Evolutionary conservation across 2,329 filamentous ascomycete species (phyloP), one percentile per base, ranked within the genome.

Genomic region (Alternaria triticina): DNA sequence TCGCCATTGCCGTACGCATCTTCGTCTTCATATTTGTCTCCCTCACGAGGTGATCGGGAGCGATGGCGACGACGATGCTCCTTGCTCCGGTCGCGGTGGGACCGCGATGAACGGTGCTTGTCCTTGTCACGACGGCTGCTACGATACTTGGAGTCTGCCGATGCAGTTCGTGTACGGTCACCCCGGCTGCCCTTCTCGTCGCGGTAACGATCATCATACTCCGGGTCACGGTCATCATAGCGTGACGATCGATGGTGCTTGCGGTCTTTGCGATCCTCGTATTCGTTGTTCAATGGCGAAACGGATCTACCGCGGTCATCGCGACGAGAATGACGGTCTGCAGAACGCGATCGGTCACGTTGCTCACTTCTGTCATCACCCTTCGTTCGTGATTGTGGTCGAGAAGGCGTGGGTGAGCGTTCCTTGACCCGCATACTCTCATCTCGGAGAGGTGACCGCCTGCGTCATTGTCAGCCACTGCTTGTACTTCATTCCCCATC

Each of bases 141-240:
- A 65, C 88, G 87, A 70, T 89, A 87, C 67, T 85, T 87, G 40
- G 80, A 80, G 10, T 88, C 87, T 1, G 86, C 87, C 3, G 91
- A 93, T 6, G 85, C 84, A 6, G 91, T 92, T 61, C 90, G 85
- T 1, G 90, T 89, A 51, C 87, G 85, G 51, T 88, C 86, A 17
- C 73, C 76, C 28, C 74, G 74, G 45, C 70, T 72, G 0, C 89
- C 89, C 54, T 86, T 85, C 51, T 88, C 86, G 12, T 79, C 76
- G 20, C 72, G 73, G 51, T 69, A 50, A 3, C 70, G 67, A n/a
- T 72, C 71, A 30, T 77, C 74, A 12, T 75, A 64, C 20, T 75
- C 83, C 80, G 67, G 81, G 13, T 80, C 79, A 5, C 79, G 77
- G 7, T 78, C 77, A 47, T 77, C 76, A 20, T 75, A 73, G 10